Conservation (phyloP, 345 rosid species). For the Melastoma malabathricum region DNA sequence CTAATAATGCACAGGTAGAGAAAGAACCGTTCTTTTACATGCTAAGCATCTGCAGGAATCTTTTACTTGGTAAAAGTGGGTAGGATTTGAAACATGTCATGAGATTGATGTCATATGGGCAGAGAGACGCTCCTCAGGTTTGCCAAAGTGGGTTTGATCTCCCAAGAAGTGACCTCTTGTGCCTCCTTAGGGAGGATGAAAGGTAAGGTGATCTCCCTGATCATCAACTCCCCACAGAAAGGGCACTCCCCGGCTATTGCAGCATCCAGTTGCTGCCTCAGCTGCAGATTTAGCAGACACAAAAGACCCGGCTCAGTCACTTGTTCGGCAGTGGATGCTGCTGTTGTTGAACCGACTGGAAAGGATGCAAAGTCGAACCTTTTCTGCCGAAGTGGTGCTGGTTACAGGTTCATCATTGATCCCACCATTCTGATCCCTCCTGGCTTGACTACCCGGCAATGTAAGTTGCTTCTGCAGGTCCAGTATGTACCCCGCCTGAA, state of each 20-base stretch:
- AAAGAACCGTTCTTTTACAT: no score
- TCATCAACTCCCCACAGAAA: constrained; percentile 90
- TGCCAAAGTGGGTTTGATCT: constrained; percentile 54
- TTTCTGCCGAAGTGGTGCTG: constrained; percentile 53
- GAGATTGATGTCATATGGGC: constrained; percentile 14
- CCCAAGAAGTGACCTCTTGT: constrained; percentile 63
- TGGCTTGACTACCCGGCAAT: constrained; percentile 56
- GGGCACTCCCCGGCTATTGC: constrained; percentile 95
- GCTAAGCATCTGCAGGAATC: neutral
- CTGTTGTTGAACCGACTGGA: neutral
- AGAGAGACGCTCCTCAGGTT: constrained; percentile 54
- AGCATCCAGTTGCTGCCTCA: constrained; percentile 80
- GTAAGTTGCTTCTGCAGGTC: constrained; percentile 91
- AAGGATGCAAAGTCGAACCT: constrained; percentile 26
- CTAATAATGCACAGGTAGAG: no score
- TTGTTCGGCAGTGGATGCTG: no score
- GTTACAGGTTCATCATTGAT: constrained; percentile 46
- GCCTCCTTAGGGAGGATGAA: constrained; percentile 66
- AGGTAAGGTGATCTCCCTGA: constrained; percentile 61
- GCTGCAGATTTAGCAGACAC: constrained; percentile 29
- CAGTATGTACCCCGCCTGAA: constrained; percentile 72
- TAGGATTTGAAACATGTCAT: no score
- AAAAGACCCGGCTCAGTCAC: neutral
- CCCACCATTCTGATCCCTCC: constrained; percentile 50
- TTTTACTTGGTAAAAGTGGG: neutral